Conservation (phyloP, 2,329 filamentous ascomycete species). For the Penicillium nordicum region DNA sequence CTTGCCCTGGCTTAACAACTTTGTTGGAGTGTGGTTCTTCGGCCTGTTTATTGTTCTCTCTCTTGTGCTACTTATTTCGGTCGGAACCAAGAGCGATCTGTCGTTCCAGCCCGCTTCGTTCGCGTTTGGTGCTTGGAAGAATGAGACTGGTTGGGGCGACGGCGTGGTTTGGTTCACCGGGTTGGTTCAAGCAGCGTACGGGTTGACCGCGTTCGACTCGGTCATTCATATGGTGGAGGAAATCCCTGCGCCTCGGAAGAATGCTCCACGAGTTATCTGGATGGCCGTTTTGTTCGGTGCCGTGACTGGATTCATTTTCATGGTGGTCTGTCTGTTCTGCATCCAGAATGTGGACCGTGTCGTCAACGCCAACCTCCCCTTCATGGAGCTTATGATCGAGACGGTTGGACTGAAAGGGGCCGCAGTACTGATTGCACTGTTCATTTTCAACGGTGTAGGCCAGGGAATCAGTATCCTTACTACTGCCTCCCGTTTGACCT, state of each 20-base stretch:
- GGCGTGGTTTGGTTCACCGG: slow-evolving; percentile 59
- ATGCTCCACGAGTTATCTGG: slow-evolving; percentile 53
- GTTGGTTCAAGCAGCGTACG: slow-evolving; percentile 56
- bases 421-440: slow-evolving; percentile 51
- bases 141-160: slow-evolving; percentile 52
- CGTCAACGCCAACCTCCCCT: slow-evolving; percentile 45
- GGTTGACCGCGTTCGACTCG: slow-evolving; percentile 56
- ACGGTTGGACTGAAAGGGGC: slow-evolving; percentile 43
- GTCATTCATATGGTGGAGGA: slow-evolving; percentile 60
- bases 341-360: slow-evolving; percentile 48
- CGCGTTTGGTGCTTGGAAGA: slow-evolving; percentile 53
- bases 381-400: slow-evolving; percentile 48
- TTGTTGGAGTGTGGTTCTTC: slow-evolving; percentile 53
- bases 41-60: slow-evolving; percentile 53
- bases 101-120: slow-evolving; percentile 51
- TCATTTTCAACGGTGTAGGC: slow-evolving; percentile 56
- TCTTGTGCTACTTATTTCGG: slow-evolving; percentile 52
- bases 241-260: slow-evolving; percentile 51
- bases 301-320: slow-evolving; percentile 51
- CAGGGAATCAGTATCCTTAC: slow-evolving; percentile 53
- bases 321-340: slow-evolving; percentile 52
- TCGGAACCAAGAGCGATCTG: slow-evolving; percentile 46
- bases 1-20: slow-evolving; percentile 55
- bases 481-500: slow-evolving; percentile 52
- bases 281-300: slow-evolving; percentile 51